These are phyloP conservation scores for Eimeria praecox DNA, from an alignment of 169 alveolate genomes.

Conservation along the genomic window DNA sequence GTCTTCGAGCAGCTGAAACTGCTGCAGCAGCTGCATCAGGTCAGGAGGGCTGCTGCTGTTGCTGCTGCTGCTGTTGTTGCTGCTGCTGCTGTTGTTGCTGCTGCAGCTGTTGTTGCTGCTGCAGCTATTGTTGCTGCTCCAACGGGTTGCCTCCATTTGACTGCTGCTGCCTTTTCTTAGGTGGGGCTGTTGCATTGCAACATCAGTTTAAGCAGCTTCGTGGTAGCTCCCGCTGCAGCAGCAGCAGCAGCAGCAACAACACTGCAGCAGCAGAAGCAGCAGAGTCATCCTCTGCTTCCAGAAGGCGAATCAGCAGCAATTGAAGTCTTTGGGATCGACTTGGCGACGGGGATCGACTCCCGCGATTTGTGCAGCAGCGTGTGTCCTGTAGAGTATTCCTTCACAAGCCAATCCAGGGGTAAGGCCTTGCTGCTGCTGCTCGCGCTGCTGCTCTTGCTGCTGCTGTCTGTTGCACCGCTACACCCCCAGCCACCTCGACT, in stretches of 20 bases:
- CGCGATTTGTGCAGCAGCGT: constrained; percentile 13
- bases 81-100: not conserved
- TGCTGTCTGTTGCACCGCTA: not conserved
- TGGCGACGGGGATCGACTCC: constrained; percentile 1
- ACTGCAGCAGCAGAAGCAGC: constrained; percentile 13
- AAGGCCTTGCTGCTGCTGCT: constrained; percentile 29
- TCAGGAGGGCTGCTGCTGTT: not conserved
- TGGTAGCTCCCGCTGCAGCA: constrained; percentile 44
- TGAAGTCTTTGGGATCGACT: constrained; percentile 1
- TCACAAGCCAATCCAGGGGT: not conserved
- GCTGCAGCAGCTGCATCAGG: constrained; percentile 68
- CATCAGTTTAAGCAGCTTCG: constrained; percentile 47
- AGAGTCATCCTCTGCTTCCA: constrained; percentile 41
- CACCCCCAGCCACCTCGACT: not conserved
- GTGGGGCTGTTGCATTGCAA: constrained; percentile 46
- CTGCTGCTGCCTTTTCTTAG: not conserved
- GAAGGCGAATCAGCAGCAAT: constrained; percentile 18
- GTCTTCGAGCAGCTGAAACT: constrained; percentile 47
- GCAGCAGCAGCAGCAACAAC: constrained; percentile 39
- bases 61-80: constrained; percentile 44
- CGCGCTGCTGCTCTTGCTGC: constrained; percentile 35
- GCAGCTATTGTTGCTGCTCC: constrained; percentile 7
- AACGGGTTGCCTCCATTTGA: not conserved
- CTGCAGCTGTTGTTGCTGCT: constrained; percentile 19
- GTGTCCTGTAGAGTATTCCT: not conserved